phyloP scores from a whole-genome alignment of 2,329 filamentous ascomycete species.

The Didymella sp. region DNA sequence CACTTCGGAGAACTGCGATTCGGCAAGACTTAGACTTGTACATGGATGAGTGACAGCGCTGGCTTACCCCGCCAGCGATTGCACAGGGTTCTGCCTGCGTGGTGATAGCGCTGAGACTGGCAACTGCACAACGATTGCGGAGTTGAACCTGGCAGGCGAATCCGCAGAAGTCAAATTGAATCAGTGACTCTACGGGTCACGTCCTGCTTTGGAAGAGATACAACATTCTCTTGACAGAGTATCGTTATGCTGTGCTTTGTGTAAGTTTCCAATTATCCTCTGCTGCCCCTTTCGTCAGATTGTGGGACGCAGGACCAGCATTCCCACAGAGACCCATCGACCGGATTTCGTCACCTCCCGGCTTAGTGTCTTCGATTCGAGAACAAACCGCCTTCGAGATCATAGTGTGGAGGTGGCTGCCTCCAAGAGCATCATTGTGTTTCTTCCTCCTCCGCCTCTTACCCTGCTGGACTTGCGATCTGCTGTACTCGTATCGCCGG shows the following conservation, averaged over 20 bases:
- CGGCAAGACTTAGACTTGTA: neutral
- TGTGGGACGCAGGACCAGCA: neutral
- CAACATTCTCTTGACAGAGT: too few relatives aligned
- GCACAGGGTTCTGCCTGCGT: neutral
- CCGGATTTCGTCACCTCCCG: neutral
- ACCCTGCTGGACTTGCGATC: neutral
- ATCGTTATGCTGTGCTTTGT: neutral
- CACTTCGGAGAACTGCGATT: slow-evolving; percentile 1
- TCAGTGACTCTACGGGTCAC: neutral
- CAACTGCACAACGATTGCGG: neutral
- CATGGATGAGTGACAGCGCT: neutral
- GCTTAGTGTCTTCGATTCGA: neutral
- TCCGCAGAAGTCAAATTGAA: neutral
- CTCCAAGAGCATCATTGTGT: neutral
- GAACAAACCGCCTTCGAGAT: neutral
- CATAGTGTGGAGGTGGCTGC: neutral
- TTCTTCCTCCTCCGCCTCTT: neutral
- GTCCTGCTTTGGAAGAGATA: too few relatives aligned
- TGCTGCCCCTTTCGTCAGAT: neutral
- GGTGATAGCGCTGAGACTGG: neutral
- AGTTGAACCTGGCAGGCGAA: neutral
- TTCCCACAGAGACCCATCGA: neutral
- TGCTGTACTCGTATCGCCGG: neutral
- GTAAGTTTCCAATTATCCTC: neutral
- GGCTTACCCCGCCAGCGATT: slow-evolving; percentile 7